phyloP scores from a whole-genome alignment of 768 basidiomycete species.

The Tremella yokohamensis region DNA sequence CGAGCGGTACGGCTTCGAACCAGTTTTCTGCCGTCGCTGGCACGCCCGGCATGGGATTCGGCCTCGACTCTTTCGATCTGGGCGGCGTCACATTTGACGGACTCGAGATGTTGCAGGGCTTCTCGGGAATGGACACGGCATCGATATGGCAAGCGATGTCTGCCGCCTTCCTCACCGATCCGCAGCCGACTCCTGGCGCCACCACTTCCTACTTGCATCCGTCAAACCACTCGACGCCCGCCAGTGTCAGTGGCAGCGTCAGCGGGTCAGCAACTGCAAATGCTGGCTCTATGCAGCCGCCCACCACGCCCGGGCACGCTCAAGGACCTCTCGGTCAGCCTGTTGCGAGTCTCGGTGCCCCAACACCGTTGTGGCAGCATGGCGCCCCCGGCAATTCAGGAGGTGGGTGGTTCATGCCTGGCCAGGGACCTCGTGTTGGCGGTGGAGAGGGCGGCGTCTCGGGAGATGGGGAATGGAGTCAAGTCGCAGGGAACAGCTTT shows the following conservation, averaged over 20 bases:
- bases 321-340: too few species aligned
- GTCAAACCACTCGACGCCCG: background rate
- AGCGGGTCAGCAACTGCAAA: background rate
- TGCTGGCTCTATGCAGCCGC: background rate
- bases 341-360: too few species aligned
- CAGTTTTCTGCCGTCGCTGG: too few species aligned
- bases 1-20: too few species aligned
- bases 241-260: background rate
- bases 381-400: background rate
- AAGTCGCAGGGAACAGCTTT: conserved; percentile 35
- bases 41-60: background rate
- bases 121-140: conserved; percentile 22
- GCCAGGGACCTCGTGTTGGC: background rate
- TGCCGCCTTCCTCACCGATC: too few species aligned
- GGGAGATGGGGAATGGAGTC: conserved; percentile 21
- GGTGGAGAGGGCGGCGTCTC: background rate
- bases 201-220: conserved; percentile 9
- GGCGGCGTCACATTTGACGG: conserved; percentile 43
- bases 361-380: background rate
- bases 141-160: conserved; percentile 31
- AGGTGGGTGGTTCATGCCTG: background rate
- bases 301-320: too few species aligned
- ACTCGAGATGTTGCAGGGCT: conserved; percentile 41
- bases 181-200: background rate
- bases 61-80: conserved; percentile 32